A percentile compares a stretch with the other conserved stretches of the same genome.
These are phyloP conservation scores for Microstegium vimineum DNA, from an alignment of 176 grass and related monocot species.

Conservation along the genomic window DNA sequence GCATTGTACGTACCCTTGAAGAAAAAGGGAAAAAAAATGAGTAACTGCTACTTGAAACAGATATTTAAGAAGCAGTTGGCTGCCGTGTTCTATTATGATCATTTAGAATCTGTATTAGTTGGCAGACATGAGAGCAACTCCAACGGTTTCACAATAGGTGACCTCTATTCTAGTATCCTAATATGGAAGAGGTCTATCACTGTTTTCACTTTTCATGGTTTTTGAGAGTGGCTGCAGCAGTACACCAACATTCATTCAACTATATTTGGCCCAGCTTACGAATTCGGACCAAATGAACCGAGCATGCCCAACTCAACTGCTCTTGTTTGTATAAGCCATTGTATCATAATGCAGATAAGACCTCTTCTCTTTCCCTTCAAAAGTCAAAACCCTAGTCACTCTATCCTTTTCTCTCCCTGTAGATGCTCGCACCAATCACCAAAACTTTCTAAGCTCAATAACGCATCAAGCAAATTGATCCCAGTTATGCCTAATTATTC, in stretches of 20 bases:
- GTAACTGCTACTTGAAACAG: neutral
- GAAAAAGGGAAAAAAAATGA: neutral
- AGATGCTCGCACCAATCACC: too few species aligned
- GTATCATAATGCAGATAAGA: neutral
- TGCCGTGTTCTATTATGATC: neutral
- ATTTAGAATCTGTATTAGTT: neutral
- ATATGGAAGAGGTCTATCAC: neutral
- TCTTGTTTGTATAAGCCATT: neutral
- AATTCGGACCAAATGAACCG: too few species aligned
- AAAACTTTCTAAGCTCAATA: neutral
- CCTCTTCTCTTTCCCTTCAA: too few species aligned
- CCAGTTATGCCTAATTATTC: neutral
- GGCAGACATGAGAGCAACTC: neutral
- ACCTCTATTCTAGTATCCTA: too few species aligned
- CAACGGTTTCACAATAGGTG: neutral
- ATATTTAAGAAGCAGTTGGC: neutral
- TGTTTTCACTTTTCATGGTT: neutral
- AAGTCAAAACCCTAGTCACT: too few species aligned
- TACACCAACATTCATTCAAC: neutral
- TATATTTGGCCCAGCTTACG: too few species aligned
- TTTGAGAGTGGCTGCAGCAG: too few species aligned
- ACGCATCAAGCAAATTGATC: slow-evolving; percentile 23
- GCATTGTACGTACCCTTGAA: too few species aligned
- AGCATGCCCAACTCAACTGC: neutral
- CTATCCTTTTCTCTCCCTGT: too few species aligned